Evolutionary conservation across 2,329 filamentous ascomycete species (phyloP), one percentile per base, ranked within the genome.

Genomic region (Ascochyta rabiei): DNA sequence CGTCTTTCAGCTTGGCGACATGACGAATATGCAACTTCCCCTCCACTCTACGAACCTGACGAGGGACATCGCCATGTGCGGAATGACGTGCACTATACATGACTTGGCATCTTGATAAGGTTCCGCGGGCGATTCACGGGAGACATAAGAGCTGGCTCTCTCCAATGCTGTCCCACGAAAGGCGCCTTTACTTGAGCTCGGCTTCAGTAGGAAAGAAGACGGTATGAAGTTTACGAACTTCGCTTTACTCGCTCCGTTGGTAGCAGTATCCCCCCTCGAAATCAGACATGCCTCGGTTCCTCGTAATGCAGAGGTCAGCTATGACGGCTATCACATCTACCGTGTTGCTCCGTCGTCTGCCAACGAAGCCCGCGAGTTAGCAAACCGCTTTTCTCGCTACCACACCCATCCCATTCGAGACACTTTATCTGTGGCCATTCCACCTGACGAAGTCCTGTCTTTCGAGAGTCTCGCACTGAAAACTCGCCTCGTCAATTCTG

Each of bases 401-500:
- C 48, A 66, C 30, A 66, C 63, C 15, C 64, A 67, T 48, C 55
- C 60, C 6, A 55, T 63, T 16, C 63, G 63, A 31, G 47, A 66
- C 23, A 56, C 56, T 8, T 42, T 67, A 10, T 67, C 63, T 9
- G 53, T 81, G 39, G 74, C 75, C 10, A 67, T 81, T 35, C 68
- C 78, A 12, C 74, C 75, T 16, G 65, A 73, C 3, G 71, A 78
- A 28, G 49, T 79, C 10, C 53, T 62, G 0, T 65, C 68, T 3
- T 80, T 81, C 52, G 56, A 77, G 43, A 62, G 67, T 8, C 61
- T 76, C 8, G 70, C 67, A 3, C 63, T 79, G 38, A 66, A 72
- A n/a, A 61, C 61, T 6, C 68, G 73, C 35, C 61, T 77, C 12
- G 75, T 81, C 69, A 77, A 81, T 55, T 69, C 74, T 13, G 72